These are phyloP conservation scores for Curvularia hawaiiensis DNA, from an alignment of 2,329 filamentous ascomycete species.

Conservation along the genomic window DNA sequence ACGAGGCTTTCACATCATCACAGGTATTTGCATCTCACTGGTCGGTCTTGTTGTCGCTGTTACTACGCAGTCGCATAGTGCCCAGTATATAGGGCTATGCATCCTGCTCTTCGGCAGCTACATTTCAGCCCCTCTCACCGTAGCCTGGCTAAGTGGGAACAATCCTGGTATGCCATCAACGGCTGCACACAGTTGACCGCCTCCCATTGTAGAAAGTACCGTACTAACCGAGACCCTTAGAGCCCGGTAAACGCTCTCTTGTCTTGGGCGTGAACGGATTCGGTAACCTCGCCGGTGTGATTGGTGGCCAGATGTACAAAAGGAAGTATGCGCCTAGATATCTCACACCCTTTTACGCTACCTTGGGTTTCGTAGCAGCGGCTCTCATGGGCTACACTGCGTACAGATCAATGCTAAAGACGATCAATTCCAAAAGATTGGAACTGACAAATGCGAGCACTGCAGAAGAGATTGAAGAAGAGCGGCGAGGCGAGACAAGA, in stretches of 20 bases:
- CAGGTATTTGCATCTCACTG: slow-evolving; percentile 51
- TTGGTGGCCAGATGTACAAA: slow-evolving; percentile 28
- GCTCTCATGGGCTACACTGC: slow-evolving; percentile 25
- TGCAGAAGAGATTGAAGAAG: slow-evolving; percentile 22
- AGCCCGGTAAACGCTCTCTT: slow-evolving; percentile 28
- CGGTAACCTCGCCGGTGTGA: slow-evolving; percentile 33
- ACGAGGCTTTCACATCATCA: slow-evolving; percentile 49
- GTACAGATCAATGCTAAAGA: slow-evolving; percentile 26
- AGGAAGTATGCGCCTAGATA: slow-evolving; percentile 26
- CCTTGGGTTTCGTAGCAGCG: slow-evolving; percentile 30
- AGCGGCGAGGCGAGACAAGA: slow-evolving; percentile 21
- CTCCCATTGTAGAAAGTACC: no score
- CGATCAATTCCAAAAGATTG: slow-evolving; percentile 21
- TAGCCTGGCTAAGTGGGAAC: slow-evolving; percentile 32
- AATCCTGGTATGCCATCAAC: slow-evolving; percentile 20
- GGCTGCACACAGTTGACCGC: not conserved
- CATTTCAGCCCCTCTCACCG: slow-evolving; percentile 29
- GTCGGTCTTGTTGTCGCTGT: slow-evolving; percentile 31
- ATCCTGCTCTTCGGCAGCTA: slow-evolving; percentile 33
- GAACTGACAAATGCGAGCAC: slow-evolving; percentile 18
- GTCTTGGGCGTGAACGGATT: slow-evolving; percentile 30
- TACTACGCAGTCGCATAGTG: slow-evolving; percentile 7
- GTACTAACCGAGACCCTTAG: not conserved
- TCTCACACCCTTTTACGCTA: slow-evolving; percentile 26
- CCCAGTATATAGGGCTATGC: slow-evolving; percentile 27